Conservation (phyloP, 2,329 filamentous ascomycete genomes). For the Aspergillus melleus region DNA sequence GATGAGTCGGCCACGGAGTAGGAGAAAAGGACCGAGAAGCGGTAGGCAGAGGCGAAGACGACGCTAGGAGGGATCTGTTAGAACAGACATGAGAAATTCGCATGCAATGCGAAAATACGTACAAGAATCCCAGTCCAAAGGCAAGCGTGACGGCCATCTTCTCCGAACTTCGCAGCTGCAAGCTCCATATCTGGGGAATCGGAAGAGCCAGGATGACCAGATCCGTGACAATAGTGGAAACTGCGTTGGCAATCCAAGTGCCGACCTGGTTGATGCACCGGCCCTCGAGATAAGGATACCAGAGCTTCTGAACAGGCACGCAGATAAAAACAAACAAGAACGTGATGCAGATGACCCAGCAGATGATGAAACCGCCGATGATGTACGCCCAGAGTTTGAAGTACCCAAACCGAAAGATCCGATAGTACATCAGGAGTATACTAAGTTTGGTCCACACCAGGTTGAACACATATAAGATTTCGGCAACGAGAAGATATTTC, state of each 20-base stretch:
- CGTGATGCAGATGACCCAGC: conserved; percentile 29
- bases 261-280: conserved; percentile 29
- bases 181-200: conserved; percentile 29
- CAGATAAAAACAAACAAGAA: conserved; percentile 32
- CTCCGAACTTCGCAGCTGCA: conserved; percentile 24
- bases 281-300: conserved; percentile 26
- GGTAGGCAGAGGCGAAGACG: conserved; percentile 29
- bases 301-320: conserved; percentile 30
- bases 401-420: conserved; percentile 28
- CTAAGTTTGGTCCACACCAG: conserved; percentile 30
- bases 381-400: conserved; percentile 30
- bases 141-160: conserved; percentile 24
- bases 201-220: conserved; percentile 27
- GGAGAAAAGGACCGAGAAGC: conserved; percentile 28
- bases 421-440: conserved; percentile 31
- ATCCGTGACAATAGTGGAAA: conserved; percentile 26
- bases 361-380: conserved; percentile 25
- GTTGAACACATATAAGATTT: conserved; percentile 41
- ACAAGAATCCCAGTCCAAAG: conserved; percentile 27
- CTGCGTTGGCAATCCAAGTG: conserved; percentile 29
- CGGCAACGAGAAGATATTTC: conserved; percentile 40
- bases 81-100: neutral
- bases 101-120: neutral
- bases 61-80: conserved; percentile 16
- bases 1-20: conserved; percentile 23